Evolutionary conservation across 305 asterid genomes (phyloP).

Genomic region (Plantago coronopus): DNA sequence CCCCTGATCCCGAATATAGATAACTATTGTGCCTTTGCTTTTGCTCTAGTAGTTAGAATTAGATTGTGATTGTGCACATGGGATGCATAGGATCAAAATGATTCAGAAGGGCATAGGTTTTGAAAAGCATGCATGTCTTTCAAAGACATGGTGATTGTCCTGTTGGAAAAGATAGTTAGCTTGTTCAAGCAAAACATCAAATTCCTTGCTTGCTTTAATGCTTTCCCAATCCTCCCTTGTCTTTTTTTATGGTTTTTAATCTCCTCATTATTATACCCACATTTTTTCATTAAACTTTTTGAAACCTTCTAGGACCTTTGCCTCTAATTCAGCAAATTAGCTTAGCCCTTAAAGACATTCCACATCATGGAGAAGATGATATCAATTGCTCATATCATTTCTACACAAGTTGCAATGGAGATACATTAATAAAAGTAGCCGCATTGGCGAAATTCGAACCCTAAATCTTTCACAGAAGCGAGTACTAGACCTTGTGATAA

Average conservation of each 20-base stretch:
- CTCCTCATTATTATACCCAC: conserved; percentile 25
- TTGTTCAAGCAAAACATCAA: conserved; percentile 16
- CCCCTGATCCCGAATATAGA: too few relatives aligned
- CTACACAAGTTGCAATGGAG: neutral
- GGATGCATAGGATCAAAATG: conserved; percentile 38
- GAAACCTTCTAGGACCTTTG: conserved; percentile 24
- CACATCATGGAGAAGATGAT: neutral
- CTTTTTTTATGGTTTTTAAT: conserved; percentile 12
- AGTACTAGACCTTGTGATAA: too few relatives aligned
- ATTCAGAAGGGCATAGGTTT: conserved; percentile 28
- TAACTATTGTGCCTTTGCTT: too few relatives aligned
- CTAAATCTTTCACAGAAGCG: neutral
- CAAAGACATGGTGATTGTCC: conserved; percentile 57
- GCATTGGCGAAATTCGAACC: neutral
- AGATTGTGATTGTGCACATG: conserved; percentile 28
- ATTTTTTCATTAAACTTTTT: conserved; percentile 25
- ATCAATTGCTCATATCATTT: neutral
- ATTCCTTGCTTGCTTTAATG: conserved; percentile 14
- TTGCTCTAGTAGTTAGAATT: neutral
- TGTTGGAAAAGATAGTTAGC: conserved; percentile 42
- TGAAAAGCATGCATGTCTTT: conserved; percentile 40
- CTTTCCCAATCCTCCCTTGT: conserved; percentile 19
- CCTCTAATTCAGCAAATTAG: conserved; percentile 16
- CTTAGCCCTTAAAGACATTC: neutral
- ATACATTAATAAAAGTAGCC: too few relatives aligned